Conservation (phyloP, 345 rosid species). For the Psidium guajava region DNA sequence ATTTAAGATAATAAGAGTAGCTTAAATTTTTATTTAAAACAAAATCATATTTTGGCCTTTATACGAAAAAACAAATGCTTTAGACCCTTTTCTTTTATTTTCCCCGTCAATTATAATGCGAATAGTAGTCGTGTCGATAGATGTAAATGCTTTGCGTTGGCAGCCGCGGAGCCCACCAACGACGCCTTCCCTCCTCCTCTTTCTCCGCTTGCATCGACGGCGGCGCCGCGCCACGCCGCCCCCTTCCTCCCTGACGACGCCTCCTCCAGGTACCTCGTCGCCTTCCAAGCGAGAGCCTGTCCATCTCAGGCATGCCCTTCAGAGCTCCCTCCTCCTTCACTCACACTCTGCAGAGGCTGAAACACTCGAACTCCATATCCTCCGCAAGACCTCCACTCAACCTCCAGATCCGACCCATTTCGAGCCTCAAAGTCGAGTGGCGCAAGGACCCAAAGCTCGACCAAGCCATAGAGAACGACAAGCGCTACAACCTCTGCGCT, state of each 20-base stretch:
- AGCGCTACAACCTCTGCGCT: conserved; percentile 45
- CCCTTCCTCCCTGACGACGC: background rate
- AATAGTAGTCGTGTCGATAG: too few relatives aligned
- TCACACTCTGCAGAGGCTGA: background rate
- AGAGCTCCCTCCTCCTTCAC: background rate
- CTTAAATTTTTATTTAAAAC: too few relatives aligned
- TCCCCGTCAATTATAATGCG: too few relatives aligned
- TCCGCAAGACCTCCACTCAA: background rate
- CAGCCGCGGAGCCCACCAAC: background rate
- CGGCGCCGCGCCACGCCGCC: background rate
- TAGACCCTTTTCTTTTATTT: too few relatives aligned
- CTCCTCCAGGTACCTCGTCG: background rate
- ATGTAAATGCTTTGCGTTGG: background rate
- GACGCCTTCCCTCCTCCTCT: background rate
- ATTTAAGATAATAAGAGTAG: too few relatives aligned
- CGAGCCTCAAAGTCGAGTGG: conserved; percentile 82
- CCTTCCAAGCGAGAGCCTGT: background rate
- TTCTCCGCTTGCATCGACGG: background rate
- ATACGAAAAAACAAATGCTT: too few relatives aligned
- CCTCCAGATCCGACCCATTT: conserved; percentile 23
- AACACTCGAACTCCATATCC: background rate
- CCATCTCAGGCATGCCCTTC: background rate
- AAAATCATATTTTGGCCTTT: too few relatives aligned
- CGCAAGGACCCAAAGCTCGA: conserved; percentile 61
- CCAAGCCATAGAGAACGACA: conserved; percentile 62